Conservation (phyloP, 805 yeast genomes). For the Lachancea kluyveri region DNA sequence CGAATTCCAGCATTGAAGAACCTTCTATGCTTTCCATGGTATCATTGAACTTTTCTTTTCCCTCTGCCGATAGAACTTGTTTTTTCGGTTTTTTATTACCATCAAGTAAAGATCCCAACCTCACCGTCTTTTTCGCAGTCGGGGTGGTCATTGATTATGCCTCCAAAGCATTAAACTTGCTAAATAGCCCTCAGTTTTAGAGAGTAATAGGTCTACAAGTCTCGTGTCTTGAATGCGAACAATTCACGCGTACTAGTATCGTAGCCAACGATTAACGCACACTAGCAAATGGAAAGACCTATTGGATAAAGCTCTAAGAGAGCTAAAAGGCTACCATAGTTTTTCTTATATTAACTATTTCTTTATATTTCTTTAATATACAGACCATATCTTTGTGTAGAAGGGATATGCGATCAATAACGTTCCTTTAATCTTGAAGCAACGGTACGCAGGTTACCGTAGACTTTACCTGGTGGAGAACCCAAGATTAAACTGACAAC, state of each 20-base stretch:
- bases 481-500: slow-evolving; percentile 93
- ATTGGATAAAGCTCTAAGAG: too few relatives aligned
- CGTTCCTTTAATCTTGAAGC: slow-evolving; percentile 97
- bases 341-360: too few relatives aligned
- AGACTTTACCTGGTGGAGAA: slow-evolving; percentile 97
- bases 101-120: slow-evolving; percentile 5
- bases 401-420: slow-evolving; percentile 46
- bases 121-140: slow-evolving; percentile 5
- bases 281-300: too few relatives aligned
- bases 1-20: slow-evolving; percentile 2
- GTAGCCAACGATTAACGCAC: too few relatives aligned
- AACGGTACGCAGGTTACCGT: slow-evolving; percentile 93
- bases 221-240: too few relatives aligned
- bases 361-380: too few relatives aligned
- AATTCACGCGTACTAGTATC: too few relatives aligned
- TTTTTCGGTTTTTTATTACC: slow-evolving; percentile 1
- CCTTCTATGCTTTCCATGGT: slow-evolving; percentile 8
- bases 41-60: slow-evolving; percentile 4
- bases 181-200: too few relatives aligned
- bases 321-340: too few relatives aligned
- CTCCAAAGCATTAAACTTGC: too few relatives aligned
- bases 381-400: too few relatives aligned
- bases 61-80: not conserved
- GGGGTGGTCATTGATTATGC: slow-evolving; percentile 3
- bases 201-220: too few relatives aligned